Base-by-base conservation (phyloP, 768 basidiomycete species). In the Kwoniella pini region DNA sequence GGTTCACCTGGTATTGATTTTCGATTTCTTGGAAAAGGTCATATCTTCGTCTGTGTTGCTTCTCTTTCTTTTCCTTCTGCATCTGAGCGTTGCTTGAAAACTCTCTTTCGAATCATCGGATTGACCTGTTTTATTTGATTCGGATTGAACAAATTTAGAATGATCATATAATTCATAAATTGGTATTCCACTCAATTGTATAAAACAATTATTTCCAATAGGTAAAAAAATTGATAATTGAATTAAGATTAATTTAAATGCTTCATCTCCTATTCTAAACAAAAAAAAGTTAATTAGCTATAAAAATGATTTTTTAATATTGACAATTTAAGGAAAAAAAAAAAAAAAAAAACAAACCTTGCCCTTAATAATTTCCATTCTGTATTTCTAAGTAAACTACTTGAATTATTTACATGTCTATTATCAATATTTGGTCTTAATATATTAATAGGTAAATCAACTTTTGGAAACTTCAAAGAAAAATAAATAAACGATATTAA, bases 151-250 rank as follows among this genome's bases (percentile, higher is more conserved):
- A 13, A 60, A 48, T 42, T 30, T 49, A 11, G 39, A 48, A 13
- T 63, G 76, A 67, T 79, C 64, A 13, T 77, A 79, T 0, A 80
- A 65, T 36, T 83, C 81, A 24, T 85, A 80, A 22, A 95, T 74
- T 0, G 89, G 87, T 33, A 81, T 81, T 3, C 94, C 94, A 0
- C 87, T 85, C 58, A 96, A 74, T 76, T 98, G 94, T 62, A 88
- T 88, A 36, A 87, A 83, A 71, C 91, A 94, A 19, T 85, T 86
- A 70, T 96, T 95, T 0, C 88, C 88, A 21, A 96, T 78, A 1
- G 88, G 81, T 15, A 88, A 71, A 74, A 92, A 97, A 17, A 94
- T 63, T 10, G 85, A 88, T 0, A 87, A 86, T 56, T 87, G 83
- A 2, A 86, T 82, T 17, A 98, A 83, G 10, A 98, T 81, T 73